Base-by-base conservation (phyloP, 116 monocot species). In the Zostera marina region DNA sequence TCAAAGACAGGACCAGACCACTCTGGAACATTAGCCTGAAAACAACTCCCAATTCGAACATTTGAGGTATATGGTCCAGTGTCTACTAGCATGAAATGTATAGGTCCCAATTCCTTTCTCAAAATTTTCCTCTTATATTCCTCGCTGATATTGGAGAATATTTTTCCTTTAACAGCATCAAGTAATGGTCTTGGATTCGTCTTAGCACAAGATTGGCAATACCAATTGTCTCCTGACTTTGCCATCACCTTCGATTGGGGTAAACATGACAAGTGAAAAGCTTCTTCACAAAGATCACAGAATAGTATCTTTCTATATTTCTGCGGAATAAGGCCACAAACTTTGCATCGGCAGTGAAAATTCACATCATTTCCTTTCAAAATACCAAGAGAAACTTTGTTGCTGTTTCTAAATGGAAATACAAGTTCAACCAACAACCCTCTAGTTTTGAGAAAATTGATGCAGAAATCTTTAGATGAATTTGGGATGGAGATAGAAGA, bases 241-340 rank as follows among this genome's bases (percentile, higher is more conserved):
- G 5, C 32, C 32, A 64, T 11, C 44, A 62, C 63, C 62, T 59
- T 84, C 4, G 64, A 56, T 11, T 76, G 69, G 60, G 70, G 32
- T 32, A 32, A 72, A 42, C 84, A 84, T 53, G 70, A 58, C 59
- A 79, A 17, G 60, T 84, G 84, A 71, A 79, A 84, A 59, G 84
- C 84, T 58, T 66, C 71, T 58, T 79, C 84, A 68, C 79, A 84
- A 24, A 55, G 58, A 42, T 84, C 84, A 70, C 84, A 84, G 47
- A 84, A 73, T 51, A 84, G 46, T 79, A 84, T 84, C 52, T 68
- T 60, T 44, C 38, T 32, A 40, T 68, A 70, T 42, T 73, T 65
- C 47, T 56, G 76, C 32, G 51, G 19, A 15, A 53, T 24, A 32
- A 32, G 32, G 12, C 62, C 51, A 60, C 84, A 84, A 6, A 68